A percentile compares a stretch with the other conserved stretches of the same genome.
Conservation (phyloP, 352 stramenopile genomes). For the Pythium biforme region DNA sequence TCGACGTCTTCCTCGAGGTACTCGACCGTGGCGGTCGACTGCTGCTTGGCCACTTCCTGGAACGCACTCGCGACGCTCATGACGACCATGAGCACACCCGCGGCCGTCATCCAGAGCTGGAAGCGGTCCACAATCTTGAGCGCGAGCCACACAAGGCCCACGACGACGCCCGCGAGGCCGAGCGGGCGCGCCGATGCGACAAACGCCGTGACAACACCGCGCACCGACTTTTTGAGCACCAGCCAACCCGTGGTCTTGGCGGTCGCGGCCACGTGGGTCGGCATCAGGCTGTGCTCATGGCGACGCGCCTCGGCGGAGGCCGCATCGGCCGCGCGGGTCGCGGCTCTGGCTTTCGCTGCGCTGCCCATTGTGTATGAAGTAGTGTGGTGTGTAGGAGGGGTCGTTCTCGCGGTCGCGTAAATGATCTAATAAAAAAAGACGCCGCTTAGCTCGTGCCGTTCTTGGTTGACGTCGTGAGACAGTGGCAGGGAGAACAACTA, state of each 20-base stretch:
- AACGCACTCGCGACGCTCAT: conserved; percentile 61
- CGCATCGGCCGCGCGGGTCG: conserved; percentile 9
- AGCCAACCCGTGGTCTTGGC: conserved; percentile 12
- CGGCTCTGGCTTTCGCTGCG: conserved; percentile 17
- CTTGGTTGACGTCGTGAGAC: no score
- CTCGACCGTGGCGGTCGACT: conserved; percentile 54
- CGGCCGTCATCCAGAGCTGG: conserved; percentile 68
- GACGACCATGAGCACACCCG: conserved; percentile 57
- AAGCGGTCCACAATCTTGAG: conserved; percentile 47
- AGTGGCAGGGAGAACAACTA: no score
- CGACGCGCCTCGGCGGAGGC: conserved; percentile 6
- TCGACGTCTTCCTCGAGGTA: conserved; percentile 60
- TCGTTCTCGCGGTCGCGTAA: neutral
- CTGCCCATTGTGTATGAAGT: conserved; percentile 14
- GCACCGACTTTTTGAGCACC: conserved; percentile 26
- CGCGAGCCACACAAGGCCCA: conserved; percentile 45
- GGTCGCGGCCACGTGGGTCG: conserved; percentile 10
- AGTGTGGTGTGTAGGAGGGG: neutral
- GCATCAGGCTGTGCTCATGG: conserved; percentile 21
- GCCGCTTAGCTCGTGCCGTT: no score
- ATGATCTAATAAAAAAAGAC: no score
- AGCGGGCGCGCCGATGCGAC: conserved; percentile 32
- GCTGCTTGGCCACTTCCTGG: conserved; percentile 52
- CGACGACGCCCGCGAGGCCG: conserved; percentile 32
- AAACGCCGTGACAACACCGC: conserved; percentile 26